phyloP scores from a whole-genome alignment of 768 basidiomycete species.

The Imleria badia region DNA sequence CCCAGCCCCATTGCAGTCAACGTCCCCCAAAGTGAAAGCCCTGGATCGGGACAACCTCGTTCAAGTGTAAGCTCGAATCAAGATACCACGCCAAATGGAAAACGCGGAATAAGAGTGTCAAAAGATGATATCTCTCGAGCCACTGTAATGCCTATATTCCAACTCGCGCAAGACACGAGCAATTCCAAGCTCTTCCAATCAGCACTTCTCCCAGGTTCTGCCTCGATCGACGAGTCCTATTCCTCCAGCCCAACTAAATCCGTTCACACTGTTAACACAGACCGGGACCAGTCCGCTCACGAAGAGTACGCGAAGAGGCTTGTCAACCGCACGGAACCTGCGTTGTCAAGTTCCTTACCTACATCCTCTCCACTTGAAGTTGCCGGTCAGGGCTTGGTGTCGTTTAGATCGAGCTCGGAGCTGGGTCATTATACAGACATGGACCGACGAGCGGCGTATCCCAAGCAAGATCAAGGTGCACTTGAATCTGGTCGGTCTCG shows the following conservation, averaged over 20 bases:
- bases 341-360: conserved; percentile 62
- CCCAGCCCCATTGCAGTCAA: conserved; percentile 26
- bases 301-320: conserved; percentile 38
- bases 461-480: conserved; percentile 44
- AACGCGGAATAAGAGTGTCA: conserved; percentile 44
- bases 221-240: conserved; percentile 25
- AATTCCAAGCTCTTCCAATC: conserved; percentile 62
- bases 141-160: conserved; percentile 53
- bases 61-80: conserved; percentile 54
- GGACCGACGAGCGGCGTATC: conserved; percentile 34
- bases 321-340: conserved; percentile 52
- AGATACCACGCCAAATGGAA: conserved; percentile 27
- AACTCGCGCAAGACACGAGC: conserved; percentile 50
- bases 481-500: conserved; percentile 55
- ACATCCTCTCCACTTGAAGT: conserved; percentile 45
- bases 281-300: conserved; percentile 20
- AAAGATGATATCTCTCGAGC: conserved; percentile 63
- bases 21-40: conserved; percentile 24
- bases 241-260: conserved; percentile 58
- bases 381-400: conserved; percentile 28
- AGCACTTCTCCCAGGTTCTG: conserved; percentile 31
- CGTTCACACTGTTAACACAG: conserved; percentile 43
- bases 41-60: conserved; percentile 46
- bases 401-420: conserved; percentile 71
- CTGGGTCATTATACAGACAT: conserved; percentile 78